Base-by-base conservation (phyloP, 345 rosid genomes). In the Citrus mangshanensis region DNA sequence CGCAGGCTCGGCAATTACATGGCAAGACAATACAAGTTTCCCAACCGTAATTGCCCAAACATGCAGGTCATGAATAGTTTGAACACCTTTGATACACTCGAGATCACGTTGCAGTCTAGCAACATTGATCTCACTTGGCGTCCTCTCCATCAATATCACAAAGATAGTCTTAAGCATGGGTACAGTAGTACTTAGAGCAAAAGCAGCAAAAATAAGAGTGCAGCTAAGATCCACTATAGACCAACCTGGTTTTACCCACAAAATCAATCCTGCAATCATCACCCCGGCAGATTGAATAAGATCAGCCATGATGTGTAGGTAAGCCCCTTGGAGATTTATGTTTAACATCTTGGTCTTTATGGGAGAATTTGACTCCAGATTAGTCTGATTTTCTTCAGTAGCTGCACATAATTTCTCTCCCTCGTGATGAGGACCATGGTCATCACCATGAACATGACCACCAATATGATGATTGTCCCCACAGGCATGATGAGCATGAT, bases 261-360 rank as follows among this genome's bases (percentile, higher is more conserved):
- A 89, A 76, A 92, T 61, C 3, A 85, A 89, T 79, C 93, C 95
- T 32, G 96, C 91, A 5, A 91, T 86, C 97, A 95, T 91, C 75
- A 91, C 98, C 24, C 98, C 98, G 4, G 83, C 78, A 0, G 97
- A 88, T 67, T 92, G 98, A 78, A 95, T 90, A 67, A 92, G 89
- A 84, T 95, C 97, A 21, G 91, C 89, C 81, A 88, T 74, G 40
- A 89, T 85, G 54, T 92, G 98, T 34, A 95, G 85, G 80, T 93
- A 91, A 51, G 96, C 99, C 68, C 98, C 98, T 76, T 92, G 93
- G 56, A 95, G 85, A 81, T 91, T 93, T 74, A 93, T 92, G 86
- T 95, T 93, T 63, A 82, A 78, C 61, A 77, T 22, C n/a, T 83
- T 73, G 62, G 76, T 68, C 71, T 84, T 87, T 42, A 5, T 80